phyloP scores from a whole-genome alignment of 2,329 filamentous ascomycete genomes.

The Fusarium transvaalense region DNA sequence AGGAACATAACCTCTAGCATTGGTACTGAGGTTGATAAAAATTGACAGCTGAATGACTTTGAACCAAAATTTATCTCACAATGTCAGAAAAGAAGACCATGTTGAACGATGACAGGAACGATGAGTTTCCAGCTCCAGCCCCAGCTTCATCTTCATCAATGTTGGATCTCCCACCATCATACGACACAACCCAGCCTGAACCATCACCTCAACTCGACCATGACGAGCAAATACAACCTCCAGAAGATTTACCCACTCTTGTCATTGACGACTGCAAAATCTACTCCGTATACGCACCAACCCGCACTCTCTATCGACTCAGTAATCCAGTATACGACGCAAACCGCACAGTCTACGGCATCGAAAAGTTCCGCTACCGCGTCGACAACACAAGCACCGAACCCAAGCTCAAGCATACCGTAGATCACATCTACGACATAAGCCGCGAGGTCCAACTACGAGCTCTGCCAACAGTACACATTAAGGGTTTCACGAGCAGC shows the following conservation, averaged over 20 bases:
- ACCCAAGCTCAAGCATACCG: slow-evolving; percentile 34
- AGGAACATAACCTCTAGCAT: neutral
- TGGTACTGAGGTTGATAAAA: neutral
- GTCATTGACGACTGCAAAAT: slow-evolving; percentile 42
- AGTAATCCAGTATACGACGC: slow-evolving; percentile 44
- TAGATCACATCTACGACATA: slow-evolving; percentile 51
- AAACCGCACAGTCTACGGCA: slow-evolving; percentile 30
- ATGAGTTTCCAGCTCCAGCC: neutral
- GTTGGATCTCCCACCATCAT: slow-evolving; percentile 13
- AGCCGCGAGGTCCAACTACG: slow-evolving; percentile 23
- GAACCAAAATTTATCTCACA: neutral
- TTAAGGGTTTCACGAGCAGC: slow-evolving; percentile 40
- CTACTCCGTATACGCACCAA: slow-evolving; percentile 36
- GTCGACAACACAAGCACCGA: slow-evolving; percentile 25
- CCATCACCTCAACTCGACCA: neutral
- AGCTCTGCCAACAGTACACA: slow-evolving; percentile 15
- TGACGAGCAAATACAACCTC: neutral
- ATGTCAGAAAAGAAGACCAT: neutral
- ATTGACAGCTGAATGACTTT: neutral
- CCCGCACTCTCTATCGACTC: slow-evolving; percentile 44
- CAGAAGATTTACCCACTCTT: slow-evolving; percentile 34
- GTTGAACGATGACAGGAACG: neutral
- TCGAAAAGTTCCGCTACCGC: slow-evolving; percentile 48
- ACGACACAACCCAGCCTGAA: slow-evolving; percentile 6
- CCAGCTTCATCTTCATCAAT: neutral